A percentile compares a stretch with the other conserved stretches of the same genome.
Conservation (phyloP, 202 grass and related monocot genomes). For the Schoenoplectus triqueter region DNA sequence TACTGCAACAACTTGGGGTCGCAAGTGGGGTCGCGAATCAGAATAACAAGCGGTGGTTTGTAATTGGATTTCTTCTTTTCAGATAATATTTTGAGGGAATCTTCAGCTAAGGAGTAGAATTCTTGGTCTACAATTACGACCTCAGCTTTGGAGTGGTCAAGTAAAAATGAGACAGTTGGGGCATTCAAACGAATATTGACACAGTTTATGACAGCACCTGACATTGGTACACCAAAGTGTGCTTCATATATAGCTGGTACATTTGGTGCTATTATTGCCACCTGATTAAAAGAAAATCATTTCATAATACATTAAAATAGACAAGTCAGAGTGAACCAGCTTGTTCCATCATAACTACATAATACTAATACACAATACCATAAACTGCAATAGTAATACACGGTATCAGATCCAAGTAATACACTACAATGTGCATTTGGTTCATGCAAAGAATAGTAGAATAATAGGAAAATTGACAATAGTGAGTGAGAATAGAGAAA, state of each 20-base stretch:
- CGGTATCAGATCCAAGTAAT: too few relatives aligned
- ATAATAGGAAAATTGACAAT: too few relatives aligned
- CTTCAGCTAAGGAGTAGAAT: constrained; percentile 72
- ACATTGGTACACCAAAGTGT: constrained; percentile 97
- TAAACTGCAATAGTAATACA: too few relatives aligned
- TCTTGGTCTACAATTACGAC: constrained; percentile 90
- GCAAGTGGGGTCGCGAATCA: constrained; percentile 67
- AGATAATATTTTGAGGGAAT: constrained; percentile 70
- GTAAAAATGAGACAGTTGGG: constrained; percentile 73
- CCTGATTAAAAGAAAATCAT: constrained; percentile 46
- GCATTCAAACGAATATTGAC: constrained; percentile 91
- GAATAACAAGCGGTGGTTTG: constrained; percentile 73
- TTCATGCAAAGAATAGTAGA: too few relatives aligned
- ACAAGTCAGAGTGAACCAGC: neutral
- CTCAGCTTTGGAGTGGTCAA: constrained; percentile 76
- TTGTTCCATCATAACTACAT: neutral
- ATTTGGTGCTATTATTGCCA: constrained; percentile 95
- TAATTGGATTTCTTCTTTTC: constrained; percentile 68
- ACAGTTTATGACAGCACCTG: constrained; percentile 84
- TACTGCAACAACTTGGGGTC: constrained; percentile 56
- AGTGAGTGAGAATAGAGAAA: too few relatives aligned
- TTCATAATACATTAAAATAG: neutral
- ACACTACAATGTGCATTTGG: too few relatives aligned
- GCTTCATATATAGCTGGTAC: constrained; percentile 86
- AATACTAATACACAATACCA: too few relatives aligned